These are phyloP conservation scores for Pneumocystis jirovecii DNA, from an alignment of 1,139 yeast genomes.

Conservation along the genomic window DNA sequence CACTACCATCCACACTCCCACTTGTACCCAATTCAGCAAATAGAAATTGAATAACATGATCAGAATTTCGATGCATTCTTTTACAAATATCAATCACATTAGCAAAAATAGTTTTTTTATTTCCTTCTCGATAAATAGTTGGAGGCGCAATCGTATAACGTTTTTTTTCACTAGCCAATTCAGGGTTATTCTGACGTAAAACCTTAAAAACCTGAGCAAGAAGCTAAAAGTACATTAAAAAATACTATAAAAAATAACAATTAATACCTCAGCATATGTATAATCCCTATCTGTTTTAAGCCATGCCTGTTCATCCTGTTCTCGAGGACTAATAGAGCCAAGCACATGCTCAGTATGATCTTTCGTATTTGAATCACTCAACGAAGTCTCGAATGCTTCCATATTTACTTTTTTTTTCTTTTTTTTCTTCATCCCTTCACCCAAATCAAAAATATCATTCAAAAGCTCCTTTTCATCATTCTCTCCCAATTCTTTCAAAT, in stretches of 20 bases:
- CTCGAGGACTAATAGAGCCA: conserved; percentile 5
- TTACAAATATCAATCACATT: conserved; percentile 90
- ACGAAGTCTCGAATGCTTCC: not conserved
- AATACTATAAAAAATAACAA: conserved; percentile 39
- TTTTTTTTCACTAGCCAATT: conserved; percentile 85
- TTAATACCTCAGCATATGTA: conserved; percentile 61
- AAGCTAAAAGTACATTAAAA: not conserved
- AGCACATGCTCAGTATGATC: conserved; percentile 10
- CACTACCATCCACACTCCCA: conserved; percentile 96
- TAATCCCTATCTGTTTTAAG: conserved; percentile 35
- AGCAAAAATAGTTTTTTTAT: conserved; percentile 88
- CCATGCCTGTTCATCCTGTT: conserved; percentile 11
- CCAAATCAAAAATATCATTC: not conserved
- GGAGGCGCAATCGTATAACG: conserved; percentile 98
- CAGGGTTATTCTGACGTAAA: conserved; percentile 88
- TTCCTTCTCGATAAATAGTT: conserved; percentile 90
- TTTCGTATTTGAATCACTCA: conserved; percentile 7
- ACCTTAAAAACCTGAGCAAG: conserved; percentile 37
- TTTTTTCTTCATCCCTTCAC: not conserved
- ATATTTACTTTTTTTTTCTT: not conserved
- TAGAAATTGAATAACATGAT: conserved; percentile 87
- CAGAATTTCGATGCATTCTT: conserved; percentile 90
- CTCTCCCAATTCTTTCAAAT: conserved; percentile 22
- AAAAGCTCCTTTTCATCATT: conserved; percentile 23
- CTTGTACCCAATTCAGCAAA: conserved; percentile 99